phyloP scores from a whole-genome alignment of 1,284 basidiomycete species.

The Exobasidium cylindrosporum region DNA sequence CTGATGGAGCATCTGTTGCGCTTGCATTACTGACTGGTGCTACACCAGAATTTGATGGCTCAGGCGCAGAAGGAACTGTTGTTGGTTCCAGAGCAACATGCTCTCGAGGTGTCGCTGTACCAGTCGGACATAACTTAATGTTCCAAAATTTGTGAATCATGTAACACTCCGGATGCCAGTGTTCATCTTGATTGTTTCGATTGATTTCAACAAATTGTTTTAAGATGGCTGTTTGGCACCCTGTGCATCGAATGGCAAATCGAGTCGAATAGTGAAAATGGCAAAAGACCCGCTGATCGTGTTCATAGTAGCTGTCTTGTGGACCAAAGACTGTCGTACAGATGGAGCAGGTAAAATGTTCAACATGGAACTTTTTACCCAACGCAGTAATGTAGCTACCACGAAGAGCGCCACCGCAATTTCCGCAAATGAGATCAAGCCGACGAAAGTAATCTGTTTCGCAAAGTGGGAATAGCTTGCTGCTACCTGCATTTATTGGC shows the following conservation, averaged over 20 bases:
- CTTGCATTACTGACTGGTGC: constrained; percentile 14
- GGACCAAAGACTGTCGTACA: constrained; percentile 95
- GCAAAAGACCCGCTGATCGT: constrained; percentile 79
- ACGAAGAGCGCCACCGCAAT: constrained; percentile 87
- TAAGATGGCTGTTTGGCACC: constrained; percentile 95
- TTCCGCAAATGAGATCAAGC: constrained; percentile 91
- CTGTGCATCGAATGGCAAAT: constrained; percentile 96
- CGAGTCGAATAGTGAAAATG: constrained; percentile 89
- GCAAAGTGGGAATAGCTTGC: constrained; percentile 61
- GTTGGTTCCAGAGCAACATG: constrained; percentile 20
- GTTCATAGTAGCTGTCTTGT: constrained; percentile 98
- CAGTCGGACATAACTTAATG: constrained; percentile 70
- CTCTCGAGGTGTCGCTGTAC: constrained; percentile 37
- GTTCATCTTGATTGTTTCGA: constrained; percentile 93
- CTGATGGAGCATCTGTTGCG: constrained; percentile 23
- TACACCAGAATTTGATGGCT: constrained; percentile 23
- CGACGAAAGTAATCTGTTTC: constrained; percentile 96
- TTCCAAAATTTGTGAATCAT: constrained; percentile 99
- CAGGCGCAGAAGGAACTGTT: constrained; percentile 15
- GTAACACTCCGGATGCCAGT: constrained; percentile 99
- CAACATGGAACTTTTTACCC: constrained; percentile 98
- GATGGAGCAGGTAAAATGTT: constrained; percentile 97
- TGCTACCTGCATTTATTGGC: constrained; percentile 18
- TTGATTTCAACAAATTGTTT: constrained; percentile 99
- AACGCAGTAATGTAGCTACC: constrained; percentile 99